phyloP scores from a whole-genome alignment of 1,284 basidiomycete genomes.

The Boletus sp. region DNA sequence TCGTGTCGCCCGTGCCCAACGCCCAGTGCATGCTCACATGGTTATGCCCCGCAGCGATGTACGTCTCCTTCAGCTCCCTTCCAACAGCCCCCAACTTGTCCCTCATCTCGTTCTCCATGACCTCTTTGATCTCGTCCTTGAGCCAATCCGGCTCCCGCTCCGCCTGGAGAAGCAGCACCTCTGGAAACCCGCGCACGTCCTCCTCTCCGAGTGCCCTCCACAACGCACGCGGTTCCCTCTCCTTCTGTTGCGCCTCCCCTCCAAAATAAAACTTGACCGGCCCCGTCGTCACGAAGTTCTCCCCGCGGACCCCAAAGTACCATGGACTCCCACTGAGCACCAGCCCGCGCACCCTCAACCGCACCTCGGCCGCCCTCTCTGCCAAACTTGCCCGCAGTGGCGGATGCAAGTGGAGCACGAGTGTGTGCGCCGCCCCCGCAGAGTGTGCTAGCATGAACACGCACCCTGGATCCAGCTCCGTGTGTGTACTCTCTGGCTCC shows the following conservation, averaged over 20 bases:
- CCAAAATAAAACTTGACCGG: slow-evolving; percentile 44
- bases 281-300: slow-evolving; percentile 24
- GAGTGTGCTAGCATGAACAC: slow-evolving; percentile 56
- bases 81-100: slow-evolving; percentile 34
- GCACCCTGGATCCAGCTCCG: slow-evolving; percentile 36
- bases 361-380: slow-evolving; percentile 25
- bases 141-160: slow-evolving; percentile 51
- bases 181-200: slow-evolving; percentile 40
- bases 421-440: slow-evolving; percentile 49
- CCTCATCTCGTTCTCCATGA: slow-evolving; percentile 38
- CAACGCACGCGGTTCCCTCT: slow-evolving; percentile 40
- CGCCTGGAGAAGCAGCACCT: slow-evolving; percentile 43
- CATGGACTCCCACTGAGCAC: slow-evolving; percentile 46
- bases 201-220: slow-evolving; percentile 35
- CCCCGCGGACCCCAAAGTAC: slow-evolving; percentile 31
- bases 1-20: slow-evolving; percentile 47
- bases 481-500: slow-evolving; percentile 21
- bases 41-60: slow-evolving; percentile 54
- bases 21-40: slow-evolving; percentile 55
- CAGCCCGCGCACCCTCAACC: slow-evolving; percentile 42
- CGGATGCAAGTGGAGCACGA: slow-evolving; percentile 43
- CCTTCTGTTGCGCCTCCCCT: slow-evolving; percentile 37
- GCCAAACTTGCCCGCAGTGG: slow-evolving; percentile 17
- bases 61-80: slow-evolving; percentile 26
- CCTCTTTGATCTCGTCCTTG: slow-evolving; percentile 30